Evolutionary conservation across 495 filamentous ascomycete genomes (phyloP).

Genomic region (Tetracladium setigerum): DNA sequence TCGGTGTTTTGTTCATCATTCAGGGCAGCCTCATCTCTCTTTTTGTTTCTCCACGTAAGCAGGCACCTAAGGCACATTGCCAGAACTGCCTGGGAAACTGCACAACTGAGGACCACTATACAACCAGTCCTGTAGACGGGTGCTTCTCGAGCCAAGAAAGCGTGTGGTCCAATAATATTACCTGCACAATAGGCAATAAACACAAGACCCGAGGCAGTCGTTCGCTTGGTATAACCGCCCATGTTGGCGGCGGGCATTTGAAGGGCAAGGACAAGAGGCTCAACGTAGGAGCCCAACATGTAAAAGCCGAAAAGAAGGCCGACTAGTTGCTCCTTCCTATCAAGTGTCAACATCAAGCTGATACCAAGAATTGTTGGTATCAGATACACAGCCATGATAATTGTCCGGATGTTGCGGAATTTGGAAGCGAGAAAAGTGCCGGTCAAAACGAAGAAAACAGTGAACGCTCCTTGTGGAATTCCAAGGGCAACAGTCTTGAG

Average conservation of each 20-base stretch:
- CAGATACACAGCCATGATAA: constrained; percentile 31
- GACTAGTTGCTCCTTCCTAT: constrained; percentile 23
- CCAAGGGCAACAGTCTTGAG: constrained; percentile 40
- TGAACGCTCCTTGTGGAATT: constrained; percentile 34
- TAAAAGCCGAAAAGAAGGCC: constrained; percentile 34
- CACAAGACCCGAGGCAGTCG: constrained; percentile 30
- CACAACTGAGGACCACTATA: background rate
- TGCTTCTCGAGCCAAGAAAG: background rate
- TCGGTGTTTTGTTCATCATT: background rate
- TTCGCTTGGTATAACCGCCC: constrained; percentile 35
- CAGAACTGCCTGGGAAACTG: background rate
- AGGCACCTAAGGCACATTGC: background rate
- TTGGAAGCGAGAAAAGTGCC: constrained; percentile 29
- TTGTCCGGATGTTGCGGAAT: constrained; percentile 8
- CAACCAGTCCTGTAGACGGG: background rate
- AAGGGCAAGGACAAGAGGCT: constrained; percentile 30
- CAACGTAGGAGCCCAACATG: constrained; percentile 33
- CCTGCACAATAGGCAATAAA: constrained; percentile 21
- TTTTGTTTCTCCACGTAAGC: background rate
- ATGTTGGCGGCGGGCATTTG: constrained; percentile 36
- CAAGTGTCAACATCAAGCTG: constrained; percentile 30
- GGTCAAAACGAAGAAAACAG: constrained; percentile 28
- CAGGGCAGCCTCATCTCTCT: background rate
- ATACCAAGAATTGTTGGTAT: constrained; percentile 29
- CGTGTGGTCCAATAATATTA: constrained; percentile 1